These are phyloP conservation scores for Paspalum vaginatum DNA, from an alignment of 176 grass and related monocot species.

Conservation along the genomic window DNA sequence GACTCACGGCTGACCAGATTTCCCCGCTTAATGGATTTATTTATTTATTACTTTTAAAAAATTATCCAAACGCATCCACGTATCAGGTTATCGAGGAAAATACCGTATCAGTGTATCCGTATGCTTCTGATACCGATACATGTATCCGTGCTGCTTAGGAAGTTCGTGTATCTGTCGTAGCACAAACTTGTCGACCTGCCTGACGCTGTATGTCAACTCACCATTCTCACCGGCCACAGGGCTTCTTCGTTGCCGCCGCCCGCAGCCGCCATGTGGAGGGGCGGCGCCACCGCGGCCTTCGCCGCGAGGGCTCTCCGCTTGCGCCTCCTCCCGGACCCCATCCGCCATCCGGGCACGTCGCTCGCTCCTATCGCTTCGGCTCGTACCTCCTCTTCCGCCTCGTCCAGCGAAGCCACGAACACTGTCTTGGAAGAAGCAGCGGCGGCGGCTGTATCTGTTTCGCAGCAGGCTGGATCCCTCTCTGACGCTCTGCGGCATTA, in stretches of 20 bases:
- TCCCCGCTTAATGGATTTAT: no score
- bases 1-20: no score
- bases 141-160: no score
- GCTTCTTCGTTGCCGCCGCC: neutral
- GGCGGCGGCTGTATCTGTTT: constrained; percentile 41
- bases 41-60: no score
- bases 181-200: no score
- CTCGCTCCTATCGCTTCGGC: constrained; percentile 20
- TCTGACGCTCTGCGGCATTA: constrained; percentile 60
- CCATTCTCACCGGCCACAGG: neutral
- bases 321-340: constrained; percentile 22
- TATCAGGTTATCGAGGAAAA: no score
- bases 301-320: constrained; percentile 47
- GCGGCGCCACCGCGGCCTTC: constrained; percentile 35
- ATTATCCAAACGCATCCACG: no score
- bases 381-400: constrained; percentile 13
- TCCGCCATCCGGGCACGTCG: neutral
- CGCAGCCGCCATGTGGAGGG: constrained; percentile 58
- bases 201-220: neutral
- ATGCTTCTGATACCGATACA: no score
- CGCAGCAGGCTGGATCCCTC: constrained; percentile 41
- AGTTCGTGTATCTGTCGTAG: no score
- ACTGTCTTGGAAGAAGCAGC: constrained; percentile 44
- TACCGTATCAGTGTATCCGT: no score
- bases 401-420: constrained; percentile 20